Evolutionary conservation across 805 yeast species (phyloP), one percentile per base, ranked within the genome.

Genomic region (Hanseniaspora occidentalis): DNA sequence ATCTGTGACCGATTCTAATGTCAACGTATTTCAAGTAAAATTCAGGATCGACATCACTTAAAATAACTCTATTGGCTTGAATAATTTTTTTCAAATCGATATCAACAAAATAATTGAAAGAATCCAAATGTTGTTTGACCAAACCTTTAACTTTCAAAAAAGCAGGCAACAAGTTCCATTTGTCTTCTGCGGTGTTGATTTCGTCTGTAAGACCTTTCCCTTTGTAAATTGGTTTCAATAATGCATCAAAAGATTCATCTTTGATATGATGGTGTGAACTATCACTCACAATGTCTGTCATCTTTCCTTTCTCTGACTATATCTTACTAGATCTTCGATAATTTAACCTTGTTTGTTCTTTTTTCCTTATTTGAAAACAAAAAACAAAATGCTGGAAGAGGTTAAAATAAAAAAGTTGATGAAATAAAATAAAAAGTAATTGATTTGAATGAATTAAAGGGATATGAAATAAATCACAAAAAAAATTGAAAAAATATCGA

Each of bases 41-140:
- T 55, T 88, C 95, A 1, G 98, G 98, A 62, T 89, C 97, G 27
- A 92, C 97, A 60, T 92, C 98, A 51, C 92, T 79, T 21, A 92
- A 66, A 31, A 92, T 86, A 40, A 74, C 64, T 62, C 88, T 88
- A 59, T 92, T 92, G 13, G 99, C 98, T 50, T 74, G 67, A 45
- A 92, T 81, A 59, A 92, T 92, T 57, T 92, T 89, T 63, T 84
- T 85, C 58, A 92, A 70, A 57, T 92, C 99, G 6, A 75, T 78
- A 53, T 92, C 96, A 16, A 92, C 94, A 58, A 92, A 92, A 63
- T 84, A 92, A 57, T 92, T 89, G 70, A 85, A 92, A n/a, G 98
- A 92, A 57, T 92, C 98, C 55, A 92, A 68, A 66, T 92, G 98
- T 66, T 92, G 98, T 54, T 92, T 92, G 36, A 92, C 97, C 39